Evolutionary conservation across 345 rosid species (phyloP).

Genomic region (Camelina neglecta): DNA sequence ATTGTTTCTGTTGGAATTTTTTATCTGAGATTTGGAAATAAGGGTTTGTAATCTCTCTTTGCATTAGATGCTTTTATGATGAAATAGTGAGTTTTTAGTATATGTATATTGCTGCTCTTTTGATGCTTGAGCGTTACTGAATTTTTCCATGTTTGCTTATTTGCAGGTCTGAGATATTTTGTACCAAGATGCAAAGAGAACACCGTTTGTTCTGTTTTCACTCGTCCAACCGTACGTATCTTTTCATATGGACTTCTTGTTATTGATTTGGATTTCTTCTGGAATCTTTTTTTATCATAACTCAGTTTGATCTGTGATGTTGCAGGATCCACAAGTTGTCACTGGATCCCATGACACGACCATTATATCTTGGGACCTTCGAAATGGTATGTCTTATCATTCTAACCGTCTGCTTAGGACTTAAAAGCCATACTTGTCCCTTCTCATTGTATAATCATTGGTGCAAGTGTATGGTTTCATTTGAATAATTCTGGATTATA

Average conservation of each 20-base stretch:
- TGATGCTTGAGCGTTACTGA: constrained; percentile 17
- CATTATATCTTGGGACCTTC: constrained; percentile 94
- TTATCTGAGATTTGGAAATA: too few species aligned
- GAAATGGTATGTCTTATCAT: constrained; percentile 66
- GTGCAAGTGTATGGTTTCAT: too few species aligned
- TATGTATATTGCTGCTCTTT: not conserved
- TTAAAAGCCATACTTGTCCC: too few species aligned
- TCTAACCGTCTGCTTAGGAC: too few species aligned
- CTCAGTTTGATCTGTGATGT: constrained; percentile 34
- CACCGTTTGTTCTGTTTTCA: constrained; percentile 95
- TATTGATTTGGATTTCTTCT: not conserved
- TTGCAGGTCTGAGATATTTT: constrained; percentile 96
- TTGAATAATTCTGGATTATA: too few species aligned
- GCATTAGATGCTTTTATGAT: too few species aligned
- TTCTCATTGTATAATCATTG: too few species aligned
- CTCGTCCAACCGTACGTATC: constrained; percentile 77
- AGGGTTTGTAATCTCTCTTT: too few species aligned
- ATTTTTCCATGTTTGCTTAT: constrained; percentile 39
- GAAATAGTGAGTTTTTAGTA: too few species aligned
- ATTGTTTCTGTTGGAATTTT: too few species aligned
- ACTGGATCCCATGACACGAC: constrained; percentile 98
- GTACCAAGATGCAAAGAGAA: constrained; percentile 96
- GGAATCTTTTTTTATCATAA: not conserved
- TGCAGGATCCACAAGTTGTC: constrained; percentile 98
- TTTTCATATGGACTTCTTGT: not conserved